Percentiles rank a stretch among this genome's conserved stretches.
Evolutionary conservation across 345 rosid genomes (phyloP).

Genomic region (Triadica sebifera): DNA sequence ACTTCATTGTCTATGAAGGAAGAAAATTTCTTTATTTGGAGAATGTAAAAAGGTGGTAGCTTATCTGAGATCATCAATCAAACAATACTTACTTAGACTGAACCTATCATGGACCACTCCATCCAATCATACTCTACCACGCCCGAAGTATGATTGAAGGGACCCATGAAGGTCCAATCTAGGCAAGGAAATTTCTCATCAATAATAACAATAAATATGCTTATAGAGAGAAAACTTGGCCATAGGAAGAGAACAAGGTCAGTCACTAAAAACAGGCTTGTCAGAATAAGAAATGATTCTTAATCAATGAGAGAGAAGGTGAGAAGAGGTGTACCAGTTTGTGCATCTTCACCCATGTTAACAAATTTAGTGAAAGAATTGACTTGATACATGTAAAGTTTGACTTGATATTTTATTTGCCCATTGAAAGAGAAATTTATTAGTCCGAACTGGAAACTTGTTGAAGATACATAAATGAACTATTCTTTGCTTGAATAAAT

Average conservation of each 20-base stretch:
- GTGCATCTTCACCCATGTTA: not conserved
- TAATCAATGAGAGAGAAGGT: not conserved
- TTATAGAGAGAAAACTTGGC: not conserved
- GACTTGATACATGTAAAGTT: not conserved
- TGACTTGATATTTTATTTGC: conserved; percentile 4
- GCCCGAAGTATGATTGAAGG: no score
- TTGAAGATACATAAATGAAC: not conserved
- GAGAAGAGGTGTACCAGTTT: not conserved
- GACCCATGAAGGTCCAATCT: no score
- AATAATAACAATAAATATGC: not conserved
- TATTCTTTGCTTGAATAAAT: conserved; percentile 20
- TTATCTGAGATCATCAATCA: conserved; percentile 40
- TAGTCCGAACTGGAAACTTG: conserved; percentile 15
- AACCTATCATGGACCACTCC: no score
- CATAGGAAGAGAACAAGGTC: not conserved
- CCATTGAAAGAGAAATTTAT: not conserved
- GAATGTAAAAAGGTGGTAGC: conserved; percentile 49
- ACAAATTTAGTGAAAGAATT: not conserved
- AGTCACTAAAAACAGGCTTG: not conserved
- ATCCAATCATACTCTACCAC: no score
- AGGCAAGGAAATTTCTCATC: no score
- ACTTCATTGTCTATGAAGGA: conserved; percentile 35
- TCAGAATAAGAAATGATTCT: not conserved
- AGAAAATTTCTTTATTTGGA: conserved; percentile 52
- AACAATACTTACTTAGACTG: no score